Evolutionary conservation across 2,329 filamentous ascomycete species (phyloP).

Genomic region (Aspergillus felis): DNA sequence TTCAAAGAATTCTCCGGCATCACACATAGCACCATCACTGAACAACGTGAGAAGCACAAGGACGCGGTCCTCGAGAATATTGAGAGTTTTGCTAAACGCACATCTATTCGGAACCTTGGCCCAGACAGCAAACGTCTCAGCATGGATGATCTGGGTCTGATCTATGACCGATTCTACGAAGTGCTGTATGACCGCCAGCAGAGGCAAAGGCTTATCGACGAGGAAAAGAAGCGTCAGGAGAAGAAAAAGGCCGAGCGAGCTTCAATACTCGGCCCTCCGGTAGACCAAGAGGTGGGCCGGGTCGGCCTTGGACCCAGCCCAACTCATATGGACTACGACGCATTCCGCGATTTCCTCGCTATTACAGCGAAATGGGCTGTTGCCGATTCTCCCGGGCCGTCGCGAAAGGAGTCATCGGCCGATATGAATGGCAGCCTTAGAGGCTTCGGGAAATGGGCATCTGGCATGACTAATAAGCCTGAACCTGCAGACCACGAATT

Average conservation of each 20-base stretch:
- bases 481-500: constrained; percentile 93
- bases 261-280: constrained; percentile 41
- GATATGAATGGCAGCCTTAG: constrained; percentile 54
- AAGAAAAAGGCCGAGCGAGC: constrained; percentile 50
- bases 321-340: constrained; percentile 94
- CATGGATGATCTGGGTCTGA: constrained; percentile 76
- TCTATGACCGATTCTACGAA: constrained; percentile 93
- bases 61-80: constrained; percentile 92
- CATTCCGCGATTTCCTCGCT: constrained; percentile 89
- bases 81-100: constrained; percentile 94
- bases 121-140: constrained; percentile 91
- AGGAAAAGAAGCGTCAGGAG: constrained; percentile 63
- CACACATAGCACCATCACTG: constrained; percentile 86
- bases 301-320: constrained; percentile 86
- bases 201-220: constrained; percentile 71
- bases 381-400: constrained; percentile 71
- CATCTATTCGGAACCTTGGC: constrained; percentile 90
- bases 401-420: constrained; percentile 46
- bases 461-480: constrained; percentile 56
- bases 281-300: constrained; percentile 72
- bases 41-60: constrained; percentile 87
- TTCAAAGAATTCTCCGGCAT: constrained; percentile 98
- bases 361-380: constrained; percentile 90
- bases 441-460: constrained; percentile 45
- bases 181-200: constrained; percentile 90